phyloP scores from a whole-genome alignment of 108 stramenopile genomes.

The Bacterosira constricta region DNA sequence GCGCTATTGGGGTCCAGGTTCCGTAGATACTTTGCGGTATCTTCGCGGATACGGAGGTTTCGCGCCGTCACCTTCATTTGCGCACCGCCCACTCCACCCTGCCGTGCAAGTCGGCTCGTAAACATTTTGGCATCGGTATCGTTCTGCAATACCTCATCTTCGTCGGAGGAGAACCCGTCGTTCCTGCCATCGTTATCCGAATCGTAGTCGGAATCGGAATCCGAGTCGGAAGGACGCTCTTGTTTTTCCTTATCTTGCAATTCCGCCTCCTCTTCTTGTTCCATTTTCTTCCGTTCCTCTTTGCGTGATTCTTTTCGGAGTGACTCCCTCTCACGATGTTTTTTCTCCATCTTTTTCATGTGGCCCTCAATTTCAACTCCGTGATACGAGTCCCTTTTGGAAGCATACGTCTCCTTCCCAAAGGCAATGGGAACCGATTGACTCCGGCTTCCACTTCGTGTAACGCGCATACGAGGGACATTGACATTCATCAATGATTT shows the following conservation, averaged over 20 bases:
- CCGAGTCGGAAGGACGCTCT: conserved; percentile 55
- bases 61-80: conserved; percentile 98
- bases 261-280: conserved; percentile 31
- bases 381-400: conserved; percentile 90
- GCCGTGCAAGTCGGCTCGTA: conserved; percentile 93
- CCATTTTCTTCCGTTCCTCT: conserved; percentile 48
- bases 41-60: conserved; percentile 98
- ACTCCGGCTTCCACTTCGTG: conserved; percentile 70
- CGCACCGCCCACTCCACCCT: conserved; percentile 97
- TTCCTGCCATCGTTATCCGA: conserved; percentile 61
- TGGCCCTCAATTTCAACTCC: conserved; percentile 83
- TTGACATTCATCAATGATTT: conserved; percentile 33
- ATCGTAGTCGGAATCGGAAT: conserved; percentile 89
- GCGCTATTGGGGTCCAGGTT: conserved; percentile 96
- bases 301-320: conserved; percentile 60
- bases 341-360: conserved; percentile 60
- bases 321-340: conserved; percentile 68
- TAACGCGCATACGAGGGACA: conserved; percentile 91
- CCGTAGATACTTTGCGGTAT: conserved; percentile 98
- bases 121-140: conserved; percentile 88
- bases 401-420: conserved; percentile 87
- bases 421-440: conserved; percentile 20
- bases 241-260: conserved; percentile 38
- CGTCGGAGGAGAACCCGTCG: conserved; percentile 62
- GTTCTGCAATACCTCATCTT: conserved; percentile 81